These are phyloP conservation scores for Pseudevernia furfuracea DNA, from an alignment of 495 filamentous ascomycete species.

Conservation along the genomic window DNA sequence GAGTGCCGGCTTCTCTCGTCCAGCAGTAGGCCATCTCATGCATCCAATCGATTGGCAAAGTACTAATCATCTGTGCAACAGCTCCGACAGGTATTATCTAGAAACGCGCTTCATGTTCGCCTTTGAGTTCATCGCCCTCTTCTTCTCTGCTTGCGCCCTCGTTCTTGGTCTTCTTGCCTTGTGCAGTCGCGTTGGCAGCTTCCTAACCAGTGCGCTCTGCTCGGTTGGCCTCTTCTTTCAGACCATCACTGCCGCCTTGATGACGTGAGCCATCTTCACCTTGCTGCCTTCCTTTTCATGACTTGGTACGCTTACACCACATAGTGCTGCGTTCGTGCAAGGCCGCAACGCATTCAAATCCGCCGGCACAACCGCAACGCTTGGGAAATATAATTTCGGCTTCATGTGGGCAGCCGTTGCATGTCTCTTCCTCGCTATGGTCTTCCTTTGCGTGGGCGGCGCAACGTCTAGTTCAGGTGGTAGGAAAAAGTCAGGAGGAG, in stretches of 20 bases:
- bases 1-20: conserved; percentile 46
- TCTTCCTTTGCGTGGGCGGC: conserved; percentile 58
- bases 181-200: conserved; percentile 53
- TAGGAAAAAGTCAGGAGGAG: conserved; percentile 25
- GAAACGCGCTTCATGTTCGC: conserved; percentile 62
- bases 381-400: conserved; percentile 70
- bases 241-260: conserved; percentile 52
- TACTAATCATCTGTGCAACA: not conserved
- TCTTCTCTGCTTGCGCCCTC: conserved; percentile 54
- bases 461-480: conserved; percentile 15
- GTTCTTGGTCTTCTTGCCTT: conserved; percentile 55
- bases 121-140: conserved; percentile 61
- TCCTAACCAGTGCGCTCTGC: conserved; percentile 48
- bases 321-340: conserved; percentile 65
- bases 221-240: conserved; percentile 56
- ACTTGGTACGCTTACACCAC: conserved; percentile 6
- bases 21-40: conserved; percentile 38
- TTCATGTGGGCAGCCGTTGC: conserved; percentile 80
- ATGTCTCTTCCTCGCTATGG: conserved; percentile 59
- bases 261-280: conserved; percentile 52
- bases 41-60: not conserved
- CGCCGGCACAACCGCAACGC: conserved; percentile 47
- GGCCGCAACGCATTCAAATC: conserved; percentile 62
- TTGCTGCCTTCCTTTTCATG: not conserved
- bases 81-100: conserved; percentile 47